A percentile compares a stretch with the other conserved stretches of the same genome.
These are phyloP conservation scores for Taxawa tesnikishii DNA, from an alignment of 2,329 filamentous ascomycete species.

Conservation along the genomic window DNA sequence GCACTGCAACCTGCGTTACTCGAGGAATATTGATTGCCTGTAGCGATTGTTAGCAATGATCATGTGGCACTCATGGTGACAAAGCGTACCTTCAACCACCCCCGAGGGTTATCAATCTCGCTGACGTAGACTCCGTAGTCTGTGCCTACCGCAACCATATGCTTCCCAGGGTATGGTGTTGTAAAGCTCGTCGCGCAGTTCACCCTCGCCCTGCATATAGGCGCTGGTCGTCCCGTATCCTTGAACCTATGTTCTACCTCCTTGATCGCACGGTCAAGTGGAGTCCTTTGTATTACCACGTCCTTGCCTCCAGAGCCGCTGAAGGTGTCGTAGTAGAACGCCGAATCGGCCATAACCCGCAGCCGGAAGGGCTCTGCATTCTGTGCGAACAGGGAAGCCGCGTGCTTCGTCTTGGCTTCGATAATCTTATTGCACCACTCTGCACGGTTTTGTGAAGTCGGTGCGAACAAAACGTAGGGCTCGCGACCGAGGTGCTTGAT, in stretches of 20 bases:
- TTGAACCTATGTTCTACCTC: constrained; percentile 70
- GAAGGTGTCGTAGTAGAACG: constrained; percentile 55
- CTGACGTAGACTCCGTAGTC: constrained; percentile 89
- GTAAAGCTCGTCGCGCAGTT: constrained; percentile 90
- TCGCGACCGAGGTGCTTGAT: constrained; percentile 94
- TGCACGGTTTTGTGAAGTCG: constrained; percentile 57
- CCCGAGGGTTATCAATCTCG: constrained; percentile 76
- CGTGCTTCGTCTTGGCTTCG: constrained; percentile 88
- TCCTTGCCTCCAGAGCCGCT: constrained; percentile 42
- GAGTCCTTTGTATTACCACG: constrained; percentile 79
- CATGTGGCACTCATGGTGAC: not conserved
- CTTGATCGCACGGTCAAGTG: constrained; percentile 77
- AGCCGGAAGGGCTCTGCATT: constrained; percentile 93
- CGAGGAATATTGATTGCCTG: constrained; percentile 64
- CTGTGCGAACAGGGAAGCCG: constrained; percentile 75
- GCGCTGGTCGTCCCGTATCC: constrained; percentile 53
- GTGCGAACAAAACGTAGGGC: constrained; percentile 81
- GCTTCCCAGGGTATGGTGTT: constrained; percentile 58
- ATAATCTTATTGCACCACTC: constrained; percentile 94
- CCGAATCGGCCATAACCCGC: constrained; percentile 81
- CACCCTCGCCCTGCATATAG: constrained; percentile 74
- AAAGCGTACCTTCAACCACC: constrained; percentile 67
- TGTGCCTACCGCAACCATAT: constrained; percentile 87
- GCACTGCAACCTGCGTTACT: constrained; percentile 85
- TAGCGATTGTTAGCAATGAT: constrained; percentile 17